Base-by-base conservation (phyloP, 148 eudicot species). In the Vaccinium corymbosum region DNA sequence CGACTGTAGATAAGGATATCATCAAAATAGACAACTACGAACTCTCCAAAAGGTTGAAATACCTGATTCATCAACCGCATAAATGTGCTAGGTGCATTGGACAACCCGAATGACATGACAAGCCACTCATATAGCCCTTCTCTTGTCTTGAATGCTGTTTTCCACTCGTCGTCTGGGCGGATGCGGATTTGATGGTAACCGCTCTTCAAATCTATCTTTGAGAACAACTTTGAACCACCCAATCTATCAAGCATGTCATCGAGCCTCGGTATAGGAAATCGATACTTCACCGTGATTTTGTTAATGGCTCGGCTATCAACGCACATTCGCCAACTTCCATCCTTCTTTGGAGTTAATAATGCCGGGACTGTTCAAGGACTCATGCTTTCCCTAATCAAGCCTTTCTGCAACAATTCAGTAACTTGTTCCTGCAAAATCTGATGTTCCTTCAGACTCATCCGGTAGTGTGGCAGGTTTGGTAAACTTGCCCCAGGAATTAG, bases 121-220 rank as follows among this genome's bases (percentile, higher is more conserved):
- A 80, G 22, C 82, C 82, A 83, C 42, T 64, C 74, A n/a, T 57
- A 83, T 10, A 83, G 20, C 75, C 75, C 2, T 51, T 27, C 27
- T 27, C 25, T 59, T 1, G 20, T 83, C 59, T 83, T 61, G 10
- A 83, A 83, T 6, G 85, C 29, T 19, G 29, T 83, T 25, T 66
- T 66, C 13, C 35, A 66, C 27, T 25, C 12, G 10, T 22, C 72
- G 1, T 16, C 72, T 1, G 35, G 35, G 2, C 35, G 1, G 2
- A 66, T 25, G 10, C 1, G 29, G 4, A 62, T 19, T 2, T 62
- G 7, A 1, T 62, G 70, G 27, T 62, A 20, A 9, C 70, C 5
- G n/a, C 70, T 62, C 27, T 20, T 62, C 27, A 20, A 20, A 20
- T 62, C 27, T 7, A 62, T 62, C 22, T 59, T 16, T 59, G n/a